A percentile compares a stretch with the other conserved stretches of the same genome.
Conservation (phyloP, 176 grass and related monocot genomes). For the Poa pratensis region DNA sequence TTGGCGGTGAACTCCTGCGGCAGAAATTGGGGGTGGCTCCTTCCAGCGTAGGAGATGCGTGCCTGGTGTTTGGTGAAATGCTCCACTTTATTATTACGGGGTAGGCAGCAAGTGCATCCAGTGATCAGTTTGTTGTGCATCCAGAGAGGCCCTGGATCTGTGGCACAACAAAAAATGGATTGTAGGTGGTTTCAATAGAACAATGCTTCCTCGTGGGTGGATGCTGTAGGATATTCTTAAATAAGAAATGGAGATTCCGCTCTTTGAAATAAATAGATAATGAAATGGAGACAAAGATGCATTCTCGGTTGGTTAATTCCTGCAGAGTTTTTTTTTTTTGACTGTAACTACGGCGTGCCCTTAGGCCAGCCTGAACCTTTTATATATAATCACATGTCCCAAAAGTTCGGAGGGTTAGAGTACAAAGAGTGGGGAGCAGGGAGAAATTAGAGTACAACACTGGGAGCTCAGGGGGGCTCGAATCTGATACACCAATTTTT, state of each 20-base stretch:
- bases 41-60: neutral
- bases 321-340: neutral
- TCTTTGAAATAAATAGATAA: neutral
- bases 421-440: too few relatives aligned
- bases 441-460: too few relatives aligned
- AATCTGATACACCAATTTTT: too few relatives aligned
- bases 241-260: neutral
- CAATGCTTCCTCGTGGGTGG: neutral
- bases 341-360: too few relatives aligned
- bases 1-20: neutral
- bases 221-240: neutral
- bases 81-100: neutral
- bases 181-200: neutral
- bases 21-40: neutral
- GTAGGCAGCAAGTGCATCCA: neutral
- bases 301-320: neutral
- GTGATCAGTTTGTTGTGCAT: neutral
- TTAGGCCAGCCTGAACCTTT: too few relatives aligned
- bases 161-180: neutral
- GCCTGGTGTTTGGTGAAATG: conserved; percentile 4
- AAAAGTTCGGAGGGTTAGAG: too few relatives aligned
- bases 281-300: neutral
- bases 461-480: too few relatives aligned
- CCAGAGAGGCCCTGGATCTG: neutral
- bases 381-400: too few relatives aligned